These are phyloP conservation scores for Ceriops zippeliana DNA, from an alignment of 345 rosid genomes.

Conservation along the genomic window DNA sequence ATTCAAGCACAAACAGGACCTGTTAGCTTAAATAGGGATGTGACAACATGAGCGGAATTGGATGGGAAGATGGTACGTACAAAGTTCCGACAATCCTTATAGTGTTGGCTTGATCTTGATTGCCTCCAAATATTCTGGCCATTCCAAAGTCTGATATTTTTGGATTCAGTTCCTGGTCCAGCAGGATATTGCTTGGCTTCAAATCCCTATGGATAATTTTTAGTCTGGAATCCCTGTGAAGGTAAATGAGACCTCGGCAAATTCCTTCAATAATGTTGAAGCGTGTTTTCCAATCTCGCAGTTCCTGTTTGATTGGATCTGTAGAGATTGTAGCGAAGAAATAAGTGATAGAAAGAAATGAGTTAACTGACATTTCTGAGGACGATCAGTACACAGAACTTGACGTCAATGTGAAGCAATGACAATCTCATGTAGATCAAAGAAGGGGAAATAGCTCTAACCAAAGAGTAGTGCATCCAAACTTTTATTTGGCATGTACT, in stretches of 20 bases:
- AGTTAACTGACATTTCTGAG: no score
- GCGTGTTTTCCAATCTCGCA: conserved; percentile 15
- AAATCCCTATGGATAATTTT: conserved; percentile 21
- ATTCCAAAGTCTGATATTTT: conserved; percentile 24
- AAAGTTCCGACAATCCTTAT: conserved; percentile 11
- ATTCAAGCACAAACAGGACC: background rate
- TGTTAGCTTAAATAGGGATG: background rate
- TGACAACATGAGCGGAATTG: background rate
- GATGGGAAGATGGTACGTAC: background rate
- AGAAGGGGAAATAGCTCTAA: background rate
- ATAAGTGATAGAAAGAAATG: no score
- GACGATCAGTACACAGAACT: no score
- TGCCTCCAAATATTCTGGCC: conserved; percentile 19
- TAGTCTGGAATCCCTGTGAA: conserved; percentile 16
- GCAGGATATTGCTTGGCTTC: conserved; percentile 19
- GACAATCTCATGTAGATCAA: background rate
- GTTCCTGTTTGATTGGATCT: conserved; percentile 1
- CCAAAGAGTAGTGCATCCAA: conserved; percentile 19
- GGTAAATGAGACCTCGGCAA: conserved; percentile 18
- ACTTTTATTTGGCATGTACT: conserved; percentile 27
- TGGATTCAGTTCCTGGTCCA: conserved; percentile 20
- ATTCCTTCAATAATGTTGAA: conserved; percentile 16
- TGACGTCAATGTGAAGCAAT: no score
- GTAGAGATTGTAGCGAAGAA: background rate
- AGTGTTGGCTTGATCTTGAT: conserved; percentile 19